Percentiles rank a stretch among this genome's conserved stretches.
Evolutionary conservation across 441 rosid genomes (phyloP).

Genomic region (Macaranga tanarius): DNA sequence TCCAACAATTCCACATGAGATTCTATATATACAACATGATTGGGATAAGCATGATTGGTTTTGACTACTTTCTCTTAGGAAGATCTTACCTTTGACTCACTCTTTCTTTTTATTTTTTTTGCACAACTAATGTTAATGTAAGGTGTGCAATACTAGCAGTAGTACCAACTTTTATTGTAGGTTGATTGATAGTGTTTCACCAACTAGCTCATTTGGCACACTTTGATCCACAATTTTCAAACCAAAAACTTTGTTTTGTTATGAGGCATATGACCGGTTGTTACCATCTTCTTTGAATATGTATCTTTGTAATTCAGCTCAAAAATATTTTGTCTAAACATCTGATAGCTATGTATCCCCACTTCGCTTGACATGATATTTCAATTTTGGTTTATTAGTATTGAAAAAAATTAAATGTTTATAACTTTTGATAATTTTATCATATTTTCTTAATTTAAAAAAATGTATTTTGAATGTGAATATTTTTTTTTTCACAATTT

Average conservation of each 20-base stretch:
- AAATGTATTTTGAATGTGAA: no score
- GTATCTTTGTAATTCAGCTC: no score
- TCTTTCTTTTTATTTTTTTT: constrained; percentile 22
- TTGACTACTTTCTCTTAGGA: constrained; percentile 66
- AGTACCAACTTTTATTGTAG: neutral
- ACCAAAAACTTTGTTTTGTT: constrained; percentile 2
- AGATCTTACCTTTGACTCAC: constrained; percentile 49
- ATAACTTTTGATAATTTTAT: no score
- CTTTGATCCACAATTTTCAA: neutral
- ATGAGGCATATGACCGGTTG: neutral
- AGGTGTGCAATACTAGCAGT: constrained; percentile 15
- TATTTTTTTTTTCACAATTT: no score
- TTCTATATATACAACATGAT: constrained; percentile 60
- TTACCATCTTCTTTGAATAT: no score
- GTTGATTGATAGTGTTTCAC: constrained; percentile 6
- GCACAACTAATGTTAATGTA: neutral
- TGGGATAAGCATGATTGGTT: constrained; percentile 61
- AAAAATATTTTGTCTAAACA: no score
- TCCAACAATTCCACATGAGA: constrained; percentile 72
- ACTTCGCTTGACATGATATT: no score
- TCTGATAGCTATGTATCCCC: no score
- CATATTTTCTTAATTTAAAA: no score
- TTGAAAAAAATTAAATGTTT: no score
- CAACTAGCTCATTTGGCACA: neutral
- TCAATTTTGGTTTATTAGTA: no score